These are phyloP conservation scores for Sordariomycetes sp. DNA, from an alignment of 2,329 filamentous ascomycete species.

Conservation along the genomic window DNA sequence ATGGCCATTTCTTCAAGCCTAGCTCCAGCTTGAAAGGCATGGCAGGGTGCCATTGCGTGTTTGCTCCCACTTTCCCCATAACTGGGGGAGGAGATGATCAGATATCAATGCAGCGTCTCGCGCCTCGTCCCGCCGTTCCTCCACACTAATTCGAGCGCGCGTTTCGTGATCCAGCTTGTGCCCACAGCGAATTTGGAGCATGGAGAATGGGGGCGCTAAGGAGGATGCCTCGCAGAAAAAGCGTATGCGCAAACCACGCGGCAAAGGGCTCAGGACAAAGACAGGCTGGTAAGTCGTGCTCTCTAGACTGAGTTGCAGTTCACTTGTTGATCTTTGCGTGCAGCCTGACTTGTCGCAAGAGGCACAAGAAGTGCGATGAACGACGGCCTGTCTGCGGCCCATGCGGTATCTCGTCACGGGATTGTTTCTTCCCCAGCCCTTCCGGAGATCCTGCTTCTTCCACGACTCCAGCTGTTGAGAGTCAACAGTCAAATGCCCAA, in stretches of 20 bases:
- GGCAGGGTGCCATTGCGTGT: too few relatives aligned
- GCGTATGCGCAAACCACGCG: constrained; percentile 24
- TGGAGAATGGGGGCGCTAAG: too few relatives aligned
- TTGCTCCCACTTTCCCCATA: too few relatives aligned
- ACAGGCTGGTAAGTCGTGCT: constrained; percentile 25
- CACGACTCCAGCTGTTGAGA: neutral
- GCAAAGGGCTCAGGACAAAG: constrained; percentile 30
- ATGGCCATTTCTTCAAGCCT: too few relatives aligned
- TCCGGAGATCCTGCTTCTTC: constrained; percentile 1
- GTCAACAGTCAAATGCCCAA: neutral
- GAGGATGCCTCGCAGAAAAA: too few relatives aligned
- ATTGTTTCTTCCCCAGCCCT: constrained; percentile 10
- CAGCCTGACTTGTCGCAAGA: constrained; percentile 31
- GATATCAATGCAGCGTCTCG: too few relatives aligned
- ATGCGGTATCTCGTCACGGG: constrained; percentile 12
- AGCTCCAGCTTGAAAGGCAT: too few relatives aligned
- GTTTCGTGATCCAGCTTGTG: too few relatives aligned
- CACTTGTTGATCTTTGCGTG: neutral
- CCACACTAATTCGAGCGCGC: too few relatives aligned
- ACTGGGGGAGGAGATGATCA: too few relatives aligned
- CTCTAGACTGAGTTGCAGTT: neutral
- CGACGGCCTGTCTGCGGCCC: constrained; percentile 17
- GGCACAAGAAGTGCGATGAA: constrained; percentile 43
- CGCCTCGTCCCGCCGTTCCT: too few relatives aligned
- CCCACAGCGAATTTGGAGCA: too few relatives aligned